phyloP scores from a whole-genome alignment of 257 asterid genomes.

The Vinca minor region DNA sequence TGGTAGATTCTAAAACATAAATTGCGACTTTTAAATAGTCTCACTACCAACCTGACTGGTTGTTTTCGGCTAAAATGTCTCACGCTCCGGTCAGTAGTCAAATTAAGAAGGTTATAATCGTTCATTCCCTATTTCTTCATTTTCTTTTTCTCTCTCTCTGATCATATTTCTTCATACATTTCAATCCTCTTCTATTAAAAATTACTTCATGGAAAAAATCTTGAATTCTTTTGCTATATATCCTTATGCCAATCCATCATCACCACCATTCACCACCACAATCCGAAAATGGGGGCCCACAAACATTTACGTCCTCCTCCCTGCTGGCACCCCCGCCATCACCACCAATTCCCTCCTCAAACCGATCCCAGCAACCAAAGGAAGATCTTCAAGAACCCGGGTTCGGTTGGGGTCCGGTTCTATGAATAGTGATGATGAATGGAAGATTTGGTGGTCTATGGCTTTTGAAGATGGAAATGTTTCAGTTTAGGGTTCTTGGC shows the following conservation, averaged over 20 bases:
- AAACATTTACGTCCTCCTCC: not conserved
- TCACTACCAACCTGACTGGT: no score
- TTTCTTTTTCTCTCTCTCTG: no score
- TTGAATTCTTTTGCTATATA: no score
- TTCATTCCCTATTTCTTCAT: no score
- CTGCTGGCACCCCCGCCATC: conserved; percentile 12
- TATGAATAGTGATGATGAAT: conserved; percentile 35
- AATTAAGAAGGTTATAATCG: no score
- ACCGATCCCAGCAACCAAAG: not conserved
- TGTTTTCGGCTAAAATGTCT: no score
- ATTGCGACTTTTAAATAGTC: no score
- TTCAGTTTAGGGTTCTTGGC: conserved; percentile 8
- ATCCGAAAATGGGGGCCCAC: not conserved
- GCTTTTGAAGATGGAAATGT: conserved; percentile 27
- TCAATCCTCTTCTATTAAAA: no score
- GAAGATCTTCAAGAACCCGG: conserved; percentile 30
- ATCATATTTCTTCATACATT: no score
- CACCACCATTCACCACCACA: not conserved
- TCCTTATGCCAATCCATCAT: conserved; percentile 26
- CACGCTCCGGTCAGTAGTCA: no score
- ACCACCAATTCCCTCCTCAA: not conserved
- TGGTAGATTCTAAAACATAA: no score
- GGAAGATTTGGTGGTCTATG: conserved; percentile 59
- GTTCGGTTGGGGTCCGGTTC: conserved; percentile 37
- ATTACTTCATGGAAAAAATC: no score